phyloP scores from a whole-genome alignment of 805 yeast species.

The Starmera dryadoides region DNA sequence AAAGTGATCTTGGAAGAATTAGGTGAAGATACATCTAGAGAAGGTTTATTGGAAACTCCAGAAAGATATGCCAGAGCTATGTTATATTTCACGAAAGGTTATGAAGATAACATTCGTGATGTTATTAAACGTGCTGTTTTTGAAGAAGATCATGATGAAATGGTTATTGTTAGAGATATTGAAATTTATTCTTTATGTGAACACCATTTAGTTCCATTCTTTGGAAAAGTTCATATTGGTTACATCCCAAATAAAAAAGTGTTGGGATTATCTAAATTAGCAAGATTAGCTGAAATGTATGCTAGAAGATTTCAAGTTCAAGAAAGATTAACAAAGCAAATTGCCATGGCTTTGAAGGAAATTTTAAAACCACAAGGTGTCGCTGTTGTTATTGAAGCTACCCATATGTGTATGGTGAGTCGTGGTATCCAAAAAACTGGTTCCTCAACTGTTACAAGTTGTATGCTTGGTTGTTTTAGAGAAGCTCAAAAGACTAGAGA shows the following conservation, averaged over 20 bases:
- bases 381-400: conserved; percentile 96
- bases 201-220: conserved; percentile 96
- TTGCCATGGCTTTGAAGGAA: conserved; percentile 91
- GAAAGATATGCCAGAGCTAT: conserved; percentile 94
- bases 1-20: conserved; percentile 58
- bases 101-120: conserved; percentile 87
- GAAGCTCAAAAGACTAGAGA: conserved; percentile 93
- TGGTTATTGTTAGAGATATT: conserved; percentile 96
- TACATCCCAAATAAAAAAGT: conserved; percentile 94
- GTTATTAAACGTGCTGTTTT: conserved; percentile 93
- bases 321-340: conserved; percentile 93
- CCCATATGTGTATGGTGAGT: conserved; percentile 99
- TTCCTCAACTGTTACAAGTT: conserved; percentile 86
- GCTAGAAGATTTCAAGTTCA: conserved; percentile 96
- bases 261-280: conserved; percentile 86
- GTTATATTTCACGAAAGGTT: conserved; percentile 93
- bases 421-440: conserved; percentile 97
- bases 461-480: conserved; percentile 96
- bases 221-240: conserved; percentile 96
- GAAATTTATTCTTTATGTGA: conserved; percentile 91
- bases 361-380: conserved; percentile 93
- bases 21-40: conserved; percentile 87
- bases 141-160: conserved; percentile 97
- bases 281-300: conserved; percentile 95
- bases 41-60: conserved; percentile 91